These are phyloP conservation scores for Aspergillus aculeatinus DNA, from an alignment of 2,329 filamentous ascomycete genomes.

Conservation along the genomic window DNA sequence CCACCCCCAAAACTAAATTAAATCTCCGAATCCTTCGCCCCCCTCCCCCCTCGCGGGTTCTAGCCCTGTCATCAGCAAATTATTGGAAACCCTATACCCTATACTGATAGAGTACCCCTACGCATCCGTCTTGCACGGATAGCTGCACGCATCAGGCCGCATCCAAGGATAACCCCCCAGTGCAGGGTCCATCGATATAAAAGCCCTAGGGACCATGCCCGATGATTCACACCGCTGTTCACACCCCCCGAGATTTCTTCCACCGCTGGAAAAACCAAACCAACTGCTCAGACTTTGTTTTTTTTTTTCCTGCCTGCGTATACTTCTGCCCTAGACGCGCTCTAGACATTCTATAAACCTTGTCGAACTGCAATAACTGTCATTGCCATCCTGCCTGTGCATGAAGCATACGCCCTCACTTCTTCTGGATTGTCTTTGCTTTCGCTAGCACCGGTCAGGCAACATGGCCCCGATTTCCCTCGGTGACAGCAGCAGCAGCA, in stretches of 20 bases:
- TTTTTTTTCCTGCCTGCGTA: too few species aligned
- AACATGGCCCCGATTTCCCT: neutral
- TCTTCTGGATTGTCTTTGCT: neutral
- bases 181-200: neutral
- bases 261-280: neutral
- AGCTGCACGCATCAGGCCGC: neutral
- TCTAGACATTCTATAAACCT: neutral
- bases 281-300: neutral
- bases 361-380: neutral
- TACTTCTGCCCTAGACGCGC: too few species aligned
- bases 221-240: neutral
- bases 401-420: neutral
- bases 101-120: neutral
- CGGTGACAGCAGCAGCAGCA: neutral
- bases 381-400: neutral
- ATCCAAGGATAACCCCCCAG: neutral
- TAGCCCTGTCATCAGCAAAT: neutral
- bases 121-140: neutral
- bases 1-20: neutral
- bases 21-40: neutral
- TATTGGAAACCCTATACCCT: neutral
- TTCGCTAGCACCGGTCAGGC: neutral
- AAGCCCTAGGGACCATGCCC: neutral
- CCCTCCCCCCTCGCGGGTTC: neutral
- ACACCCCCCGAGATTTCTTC: neutral